Base-by-base conservation (phyloP, 2,329 filamentous ascomycete genomes). In the Teratosphaeriaceae sp. region DNA sequence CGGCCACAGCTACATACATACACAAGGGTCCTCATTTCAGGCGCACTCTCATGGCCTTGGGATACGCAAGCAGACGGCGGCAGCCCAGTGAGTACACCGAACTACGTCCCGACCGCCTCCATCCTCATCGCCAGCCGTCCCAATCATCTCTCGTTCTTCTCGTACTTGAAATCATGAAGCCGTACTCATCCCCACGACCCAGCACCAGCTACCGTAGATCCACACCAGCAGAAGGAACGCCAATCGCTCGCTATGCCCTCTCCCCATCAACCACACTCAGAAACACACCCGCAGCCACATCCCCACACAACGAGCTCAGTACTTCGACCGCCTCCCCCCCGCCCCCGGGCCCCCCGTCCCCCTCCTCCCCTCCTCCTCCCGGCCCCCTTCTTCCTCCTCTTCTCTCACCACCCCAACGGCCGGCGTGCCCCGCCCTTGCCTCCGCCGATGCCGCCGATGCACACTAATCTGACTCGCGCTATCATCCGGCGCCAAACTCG, bases 391-490 rank as follows among this genome's bases (percentile, higher is more conserved):
- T 42, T 45, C 48, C 7, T 43, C 47, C 42, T 49, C 48, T n/a
- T 43, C 48, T 36, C 47, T 46, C 38, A 45, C 48, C 39, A 29
- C 23, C 31, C 45, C 48, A 4, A 47, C 46, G 23, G 42, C 45
- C 11, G 48, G 45, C n/a, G 42, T 48, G 9, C 22, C 38, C 24
- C 40, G 40, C 35, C 36, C 45, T 19, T 31, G 43, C 33, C 48
- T 39, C 78, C 82, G 57, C 80, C 71, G 53, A 80, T 73, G 54
- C 57, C 83, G 73, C 53, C 83, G 65, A 41, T 81, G 82, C 59
- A 80, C 85, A 58, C 79, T 82, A 46, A 90, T 85, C 59, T 89
- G 88, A 64, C 84, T 88, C 19, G 85, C 85, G 42, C 78, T 84
- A 62, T 90, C 85, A 57, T 90, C 85, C 0, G 85, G 85, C 52